Conservation (phyloP, 148 eudicot species). For the Spergularia bocconei region DNA sequence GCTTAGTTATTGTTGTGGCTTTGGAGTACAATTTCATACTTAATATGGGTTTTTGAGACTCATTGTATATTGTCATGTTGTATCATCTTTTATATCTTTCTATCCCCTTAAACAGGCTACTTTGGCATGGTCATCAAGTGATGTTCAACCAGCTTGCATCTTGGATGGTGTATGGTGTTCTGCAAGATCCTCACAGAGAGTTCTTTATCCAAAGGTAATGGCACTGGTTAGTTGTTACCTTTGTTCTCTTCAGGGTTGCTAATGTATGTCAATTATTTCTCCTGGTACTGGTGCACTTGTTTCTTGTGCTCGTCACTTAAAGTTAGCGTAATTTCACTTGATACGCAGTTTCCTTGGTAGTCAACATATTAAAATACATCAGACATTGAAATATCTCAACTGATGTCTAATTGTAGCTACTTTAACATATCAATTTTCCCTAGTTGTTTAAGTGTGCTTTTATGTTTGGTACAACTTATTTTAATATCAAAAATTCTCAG, state of each 20-base stretch:
- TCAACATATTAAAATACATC: too few species aligned
- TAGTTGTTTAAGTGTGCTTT: too few species aligned
- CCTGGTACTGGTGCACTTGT: neutral
- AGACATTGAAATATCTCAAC: too few species aligned
- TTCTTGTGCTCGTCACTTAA: neutral
- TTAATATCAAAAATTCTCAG: too few species aligned
- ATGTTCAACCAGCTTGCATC: constrained; percentile 93
- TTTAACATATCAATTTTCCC: too few species aligned
- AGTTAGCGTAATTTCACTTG: too few species aligned
- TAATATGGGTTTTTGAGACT: neutral
- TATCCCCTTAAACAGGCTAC: constrained; percentile 54
- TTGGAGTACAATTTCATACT: neutral
- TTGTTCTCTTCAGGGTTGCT: constrained; percentile 2
- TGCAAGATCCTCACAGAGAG: constrained; percentile 89
- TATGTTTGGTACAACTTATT: too few species aligned
- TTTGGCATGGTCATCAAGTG: constrained; percentile 99
- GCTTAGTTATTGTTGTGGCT: neutral
- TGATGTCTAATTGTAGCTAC: too few species aligned
- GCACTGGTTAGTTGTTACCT: neutral
- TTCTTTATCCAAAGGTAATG: constrained; percentile 78
- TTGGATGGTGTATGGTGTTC: constrained; percentile 97
- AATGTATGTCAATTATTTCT: neutral
- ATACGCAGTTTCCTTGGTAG: too few species aligned
- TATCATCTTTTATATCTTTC: constrained; percentile 1
- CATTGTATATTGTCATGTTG: neutral